Evolutionary conservation across 768 basidiomycete genomes (phyloP).

Genomic region (Dentipellis fragilis): DNA sequence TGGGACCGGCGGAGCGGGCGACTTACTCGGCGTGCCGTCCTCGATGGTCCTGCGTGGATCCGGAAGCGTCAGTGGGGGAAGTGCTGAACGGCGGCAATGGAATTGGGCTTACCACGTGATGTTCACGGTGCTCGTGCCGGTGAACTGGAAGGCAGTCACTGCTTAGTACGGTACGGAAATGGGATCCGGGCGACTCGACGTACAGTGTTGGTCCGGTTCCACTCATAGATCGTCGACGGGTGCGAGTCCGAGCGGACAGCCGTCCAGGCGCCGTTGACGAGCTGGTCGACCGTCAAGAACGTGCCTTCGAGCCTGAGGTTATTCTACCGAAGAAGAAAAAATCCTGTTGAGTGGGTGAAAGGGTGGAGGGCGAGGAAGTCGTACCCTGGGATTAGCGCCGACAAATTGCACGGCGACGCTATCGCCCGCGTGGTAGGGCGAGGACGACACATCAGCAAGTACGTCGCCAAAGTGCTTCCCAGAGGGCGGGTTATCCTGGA

Average conservation of each 20-base stretch:
- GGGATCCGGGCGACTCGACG: conserved; percentile 13
- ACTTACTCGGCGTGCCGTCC: conserved; percentile 41
- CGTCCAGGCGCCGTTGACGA: conserved; percentile 39
- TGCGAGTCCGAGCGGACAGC: conserved; percentile 66
- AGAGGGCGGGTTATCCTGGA: conserved; percentile 48
- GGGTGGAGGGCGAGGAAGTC: conserved; percentile 10
- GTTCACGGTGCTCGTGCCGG: conserved; percentile 55
- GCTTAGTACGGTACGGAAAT: neutral
- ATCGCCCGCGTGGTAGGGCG: conserved; percentile 43
- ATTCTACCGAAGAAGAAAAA: conserved; percentile 37
- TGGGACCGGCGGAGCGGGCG: neutral
- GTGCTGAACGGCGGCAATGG: conserved; percentile 1
- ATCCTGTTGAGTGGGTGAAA: neutral
- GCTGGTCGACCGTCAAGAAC: conserved; percentile 57
- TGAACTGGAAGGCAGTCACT: conserved; percentile 24
- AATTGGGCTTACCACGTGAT: conserved; percentile 45
- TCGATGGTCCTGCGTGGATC: conserved; percentile 46
- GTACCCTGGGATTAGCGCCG: conserved; percentile 69
- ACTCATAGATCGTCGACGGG: conserved; percentile 61
- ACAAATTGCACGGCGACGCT: conserved; percentile 57
- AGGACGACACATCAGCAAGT: conserved; percentile 39
- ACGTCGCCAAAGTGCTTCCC: conserved; percentile 56
- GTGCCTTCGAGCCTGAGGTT: conserved; percentile 67
- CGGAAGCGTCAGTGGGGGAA: neutral
- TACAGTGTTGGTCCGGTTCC: conserved; percentile 49